A percentile compares a stretch with the other conserved stretches of the same genome.
Evolutionary conservation across 176 grass and related monocot species (phyloP).

Genomic region (Paspalum vaginatum): DNA sequence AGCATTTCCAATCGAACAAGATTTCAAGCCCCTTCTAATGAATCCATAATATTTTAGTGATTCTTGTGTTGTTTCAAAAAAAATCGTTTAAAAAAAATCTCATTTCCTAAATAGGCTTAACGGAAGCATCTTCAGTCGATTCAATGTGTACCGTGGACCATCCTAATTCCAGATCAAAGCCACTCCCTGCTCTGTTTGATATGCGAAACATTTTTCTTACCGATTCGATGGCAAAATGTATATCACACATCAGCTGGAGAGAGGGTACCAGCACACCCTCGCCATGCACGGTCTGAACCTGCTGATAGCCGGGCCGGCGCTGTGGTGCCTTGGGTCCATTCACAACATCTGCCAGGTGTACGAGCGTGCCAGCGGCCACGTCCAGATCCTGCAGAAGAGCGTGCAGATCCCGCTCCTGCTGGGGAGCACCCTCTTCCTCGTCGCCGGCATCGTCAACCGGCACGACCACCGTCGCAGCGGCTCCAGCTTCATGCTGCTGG

Average conservation of each 20-base stretch:
- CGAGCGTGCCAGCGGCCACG: constrained; percentile 61
- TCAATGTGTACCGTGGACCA: too few species aligned
- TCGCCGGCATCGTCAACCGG: constrained; percentile 60
- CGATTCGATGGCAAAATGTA: too few species aligned
- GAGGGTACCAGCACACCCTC: constrained; percentile 51
- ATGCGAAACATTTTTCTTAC: too few species aligned
- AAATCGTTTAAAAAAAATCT: too few species aligned
- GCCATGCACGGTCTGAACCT: constrained; percentile 71
- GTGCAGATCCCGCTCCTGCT: constrained; percentile 76
- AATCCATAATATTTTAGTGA: too few species aligned
- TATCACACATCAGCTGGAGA: constrained; percentile 50
- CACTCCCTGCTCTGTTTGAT: too few species aligned
- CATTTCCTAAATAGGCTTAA: too few species aligned
- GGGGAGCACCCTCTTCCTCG: constrained; percentile 72
- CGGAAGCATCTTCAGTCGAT: too few species aligned
- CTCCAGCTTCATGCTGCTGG: constrained; percentile 41
- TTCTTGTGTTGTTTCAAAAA: too few species aligned
- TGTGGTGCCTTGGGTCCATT: constrained; percentile 69
- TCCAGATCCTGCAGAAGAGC: constrained; percentile 86
- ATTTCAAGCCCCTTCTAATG: too few species aligned
- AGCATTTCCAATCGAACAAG: too few species aligned
- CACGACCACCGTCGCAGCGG: constrained; percentile 25
- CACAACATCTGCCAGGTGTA: constrained; percentile 82
- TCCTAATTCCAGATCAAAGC: too few species aligned
- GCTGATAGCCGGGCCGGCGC: constrained; percentile 62